Percentiles rank a stretch among this genome's conserved stretches.
phyloP scores from a whole-genome alignment of 192 early-diverging fungal genomes.

The Phycomyces blakesleeanus region DNA sequence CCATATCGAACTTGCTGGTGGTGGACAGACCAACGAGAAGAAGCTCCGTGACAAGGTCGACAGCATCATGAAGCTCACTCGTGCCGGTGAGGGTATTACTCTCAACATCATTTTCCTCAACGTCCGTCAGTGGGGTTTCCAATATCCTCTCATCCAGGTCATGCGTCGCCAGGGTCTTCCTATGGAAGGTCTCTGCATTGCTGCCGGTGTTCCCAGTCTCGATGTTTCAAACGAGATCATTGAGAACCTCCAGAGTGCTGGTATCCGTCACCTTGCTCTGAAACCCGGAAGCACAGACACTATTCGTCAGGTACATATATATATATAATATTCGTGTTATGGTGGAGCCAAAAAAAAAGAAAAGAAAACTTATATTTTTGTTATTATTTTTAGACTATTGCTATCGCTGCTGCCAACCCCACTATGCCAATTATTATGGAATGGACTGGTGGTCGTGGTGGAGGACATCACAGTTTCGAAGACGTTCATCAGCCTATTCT shows the following conservation, averaged over 20 bases:
- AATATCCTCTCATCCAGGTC: conserved; percentile 74
- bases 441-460: conserved; percentile 96
- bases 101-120: conserved; percentile 91
- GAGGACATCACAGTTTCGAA: conserved; percentile 96
- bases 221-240: conserved; percentile 85
- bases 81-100: conserved; percentile 83
- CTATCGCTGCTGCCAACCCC: conserved; percentile 77
- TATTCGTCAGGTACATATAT: conserved; percentile 57
- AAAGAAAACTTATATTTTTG: conserved; percentile 4
- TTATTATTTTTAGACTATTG: conserved; percentile 55
- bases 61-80: conserved; percentile 65
- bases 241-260: conserved; percentile 62
- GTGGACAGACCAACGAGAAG: conserved; percentile 79
- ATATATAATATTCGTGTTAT: too few species aligned
- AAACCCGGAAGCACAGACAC: conserved; percentile 76
- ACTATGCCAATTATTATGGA: conserved; percentile 87
- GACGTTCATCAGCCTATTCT: conserved; percentile 92
- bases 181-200: conserved; percentile 87
- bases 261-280: conserved; percentile 82
- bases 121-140: conserved; percentile 88
- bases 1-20: conserved; percentile 86
- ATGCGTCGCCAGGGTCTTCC: conserved; percentile 83
- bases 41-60: conserved; percentile 66
- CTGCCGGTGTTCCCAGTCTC: conserved; percentile 86
- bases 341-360: too few species aligned